Evolutionary conservation across 2,329 filamentous ascomycete genomes (phyloP).

Genomic region (Aspergillus niger): DNA sequence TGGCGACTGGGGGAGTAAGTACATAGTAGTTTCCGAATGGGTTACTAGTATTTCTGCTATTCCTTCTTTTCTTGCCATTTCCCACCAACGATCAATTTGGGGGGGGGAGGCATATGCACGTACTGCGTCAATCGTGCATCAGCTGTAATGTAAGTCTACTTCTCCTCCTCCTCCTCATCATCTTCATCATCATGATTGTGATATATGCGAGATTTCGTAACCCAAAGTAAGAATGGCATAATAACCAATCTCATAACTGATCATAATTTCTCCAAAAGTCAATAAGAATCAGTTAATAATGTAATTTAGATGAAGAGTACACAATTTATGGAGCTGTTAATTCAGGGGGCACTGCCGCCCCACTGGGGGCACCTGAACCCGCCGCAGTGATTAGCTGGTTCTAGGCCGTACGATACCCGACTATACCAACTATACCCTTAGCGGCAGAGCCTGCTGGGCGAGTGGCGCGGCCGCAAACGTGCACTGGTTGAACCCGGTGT

Average conservation of each 20-base stretch:
- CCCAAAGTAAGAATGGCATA: no score
- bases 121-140: no score
- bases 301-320: background rate
- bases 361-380: conserved; percentile 18
- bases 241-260: no score
- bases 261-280: no score
- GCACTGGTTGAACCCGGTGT: background rate
- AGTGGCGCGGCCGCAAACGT: conserved; percentile 20
- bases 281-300: no score
- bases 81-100: no score
- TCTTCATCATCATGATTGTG: no score
- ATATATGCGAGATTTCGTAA: no score
- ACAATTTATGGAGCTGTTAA: background rate
- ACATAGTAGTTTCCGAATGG: background rate
- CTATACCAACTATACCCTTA: conserved; percentile 11
- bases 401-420: conserved; percentile 14
- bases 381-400: conserved; percentile 4
- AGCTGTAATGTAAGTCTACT: no score
- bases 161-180: no score
- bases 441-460: background rate
- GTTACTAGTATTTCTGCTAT: background rate
- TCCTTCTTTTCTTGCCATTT: no score
- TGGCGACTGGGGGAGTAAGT: background rate
- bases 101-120: no score
- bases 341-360: conserved; percentile 15